Evolutionary conservation across 495 filamentous ascomycete genomes (phyloP).

Genomic region (Penicillium robsamsonii): DNA sequence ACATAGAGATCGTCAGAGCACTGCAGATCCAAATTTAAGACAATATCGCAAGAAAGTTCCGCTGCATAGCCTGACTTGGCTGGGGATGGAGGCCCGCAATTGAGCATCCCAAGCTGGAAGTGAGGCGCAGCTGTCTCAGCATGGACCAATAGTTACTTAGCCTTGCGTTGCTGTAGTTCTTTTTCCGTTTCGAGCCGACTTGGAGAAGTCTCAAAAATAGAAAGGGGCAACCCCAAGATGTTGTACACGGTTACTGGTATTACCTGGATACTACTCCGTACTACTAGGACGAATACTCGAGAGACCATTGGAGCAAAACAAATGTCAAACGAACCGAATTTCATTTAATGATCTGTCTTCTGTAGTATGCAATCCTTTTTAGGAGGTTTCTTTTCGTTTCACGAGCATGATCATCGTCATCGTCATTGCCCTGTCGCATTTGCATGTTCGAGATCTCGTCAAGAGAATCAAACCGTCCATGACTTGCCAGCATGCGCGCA

Average conservation of each 20-base stretch:
- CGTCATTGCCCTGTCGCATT: constrained; percentile 8
- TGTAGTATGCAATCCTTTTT: constrained; percentile 1
- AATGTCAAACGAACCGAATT: constrained; percentile 1
- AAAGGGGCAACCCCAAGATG: not conserved
- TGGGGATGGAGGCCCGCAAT: not conserved
- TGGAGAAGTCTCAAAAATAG: not conserved
- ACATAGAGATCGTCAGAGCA: not conserved
- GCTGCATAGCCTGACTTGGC: not conserved
- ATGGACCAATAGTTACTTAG: constrained; percentile 9
- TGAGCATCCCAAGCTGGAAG: not conserved
- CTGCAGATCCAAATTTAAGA: not conserved
- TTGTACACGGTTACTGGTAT: too few species aligned
- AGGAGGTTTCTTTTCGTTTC: not conserved
- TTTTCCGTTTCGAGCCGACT: not conserved
- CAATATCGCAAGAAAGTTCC: not conserved
- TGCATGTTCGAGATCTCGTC: constrained; percentile 9
- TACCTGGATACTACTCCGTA: not conserved
- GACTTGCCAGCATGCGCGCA: constrained; percentile 7
- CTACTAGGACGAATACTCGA: not conserved
- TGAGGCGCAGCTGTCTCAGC: constrained; percentile 8
- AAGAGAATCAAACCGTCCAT: constrained; percentile 5
- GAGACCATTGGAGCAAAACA: not conserved
- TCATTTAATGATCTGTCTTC: constrained; percentile 1
- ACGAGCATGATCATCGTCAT: constrained; percentile 9
- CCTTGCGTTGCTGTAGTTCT: not conserved